A percentile compares a stretch with the other conserved stretches of the same genome.
These are phyloP conservation scores for Fusarium algeriense DNA, from an alignment of 2,329 filamentous ascomycete species.

Conservation along the genomic window DNA sequence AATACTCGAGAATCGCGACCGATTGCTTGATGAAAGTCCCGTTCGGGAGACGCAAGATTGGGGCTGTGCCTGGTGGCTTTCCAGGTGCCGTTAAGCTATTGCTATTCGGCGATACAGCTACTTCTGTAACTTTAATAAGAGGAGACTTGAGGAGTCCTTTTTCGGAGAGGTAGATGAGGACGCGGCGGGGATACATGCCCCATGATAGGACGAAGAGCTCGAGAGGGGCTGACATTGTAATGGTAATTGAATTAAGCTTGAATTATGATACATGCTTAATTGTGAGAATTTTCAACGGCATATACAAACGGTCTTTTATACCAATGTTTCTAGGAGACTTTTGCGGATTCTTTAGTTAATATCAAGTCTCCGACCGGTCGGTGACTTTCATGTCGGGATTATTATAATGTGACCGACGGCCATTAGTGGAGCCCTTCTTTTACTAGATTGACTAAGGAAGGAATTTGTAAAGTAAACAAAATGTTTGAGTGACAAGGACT, in stretches of 20 bases:
- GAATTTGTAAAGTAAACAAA: too few relatives aligned
- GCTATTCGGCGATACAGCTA: background rate
- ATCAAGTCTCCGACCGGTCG: slow-evolving; percentile 6
- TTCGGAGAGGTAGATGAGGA: slow-evolving; percentile 29
- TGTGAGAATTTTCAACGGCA: background rate
- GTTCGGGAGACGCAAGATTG: slow-evolving; percentile 26
- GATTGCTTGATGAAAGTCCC: slow-evolving; percentile 39
- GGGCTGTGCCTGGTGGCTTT: slow-evolving; percentile 25
- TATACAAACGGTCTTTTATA: background rate
- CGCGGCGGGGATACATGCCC: slow-evolving; percentile 31
- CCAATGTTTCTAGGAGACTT: background rate
- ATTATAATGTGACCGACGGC: background rate
- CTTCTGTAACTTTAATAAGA: slow-evolving; percentile 14
- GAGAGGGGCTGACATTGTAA: slow-evolving; percentile 12
- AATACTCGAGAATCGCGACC: slow-evolving; percentile 29
- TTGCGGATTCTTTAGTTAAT: background rate
- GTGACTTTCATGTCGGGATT: background rate
- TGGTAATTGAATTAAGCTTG: accelerated
- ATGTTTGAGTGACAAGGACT: accelerated
- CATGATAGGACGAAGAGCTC: slow-evolving; percentile 32
- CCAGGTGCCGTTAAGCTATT: slow-evolving; percentile 3
- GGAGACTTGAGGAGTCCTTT: slow-evolving; percentile 17
- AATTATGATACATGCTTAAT: accelerated
- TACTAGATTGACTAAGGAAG: too few relatives aligned
- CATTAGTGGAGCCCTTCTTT: background rate